These are phyloP conservation scores for Passalora sequoiae DNA, from an alignment of 2,329 filamentous ascomycete genomes.

Conservation along the genomic window DNA sequence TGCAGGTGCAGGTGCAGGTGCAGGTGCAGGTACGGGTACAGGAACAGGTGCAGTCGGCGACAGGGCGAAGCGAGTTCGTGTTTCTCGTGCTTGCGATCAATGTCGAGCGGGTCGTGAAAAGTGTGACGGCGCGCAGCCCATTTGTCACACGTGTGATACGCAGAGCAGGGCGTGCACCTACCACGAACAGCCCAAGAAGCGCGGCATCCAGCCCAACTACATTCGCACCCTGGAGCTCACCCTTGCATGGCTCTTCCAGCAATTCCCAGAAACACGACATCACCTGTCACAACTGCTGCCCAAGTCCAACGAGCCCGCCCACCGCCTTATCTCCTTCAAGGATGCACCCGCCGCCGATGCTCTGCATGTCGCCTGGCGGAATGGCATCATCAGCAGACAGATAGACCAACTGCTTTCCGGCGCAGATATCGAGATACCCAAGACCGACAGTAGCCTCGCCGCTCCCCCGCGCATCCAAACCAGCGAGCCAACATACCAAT, in stretches of 20 bases:
- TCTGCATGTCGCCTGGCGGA: constrained; percentile 59
- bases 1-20: too few species aligned
- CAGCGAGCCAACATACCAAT: constrained; percentile 11
- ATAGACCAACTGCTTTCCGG: constrained; percentile 59
- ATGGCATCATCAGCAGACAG: constrained; percentile 55
- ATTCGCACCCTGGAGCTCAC: constrained; percentile 67
- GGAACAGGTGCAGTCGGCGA: constrained; percentile 10
- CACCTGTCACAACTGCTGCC: constrained; percentile 53
- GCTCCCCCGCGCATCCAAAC: too few species aligned
- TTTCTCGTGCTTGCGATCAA: constrained; percentile 39
- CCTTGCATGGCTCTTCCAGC: constrained; percentile 61
- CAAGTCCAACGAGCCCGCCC: constrained; percentile 38
- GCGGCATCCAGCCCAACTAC: constrained; percentile 75
- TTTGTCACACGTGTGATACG: constrained; percentile 61
- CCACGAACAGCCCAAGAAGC: constrained; percentile 66
- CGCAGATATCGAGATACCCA: constrained; percentile 22
- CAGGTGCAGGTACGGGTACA: neutral
- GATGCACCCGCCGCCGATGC: constrained; percentile 51
- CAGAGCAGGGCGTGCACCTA: constrained; percentile 65
- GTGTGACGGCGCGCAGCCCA: constrained; percentile 64
- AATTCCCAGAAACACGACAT: constrained; percentile 53
- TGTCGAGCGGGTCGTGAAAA: constrained; percentile 53
- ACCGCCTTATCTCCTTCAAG: constrained; percentile 49
- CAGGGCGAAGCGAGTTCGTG: constrained; percentile 49
- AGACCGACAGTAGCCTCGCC: neutral